These are phyloP conservation scores for Tricladium varicosporioides DNA, from an alignment of 2,329 filamentous ascomycete species.

Conservation along the genomic window DNA sequence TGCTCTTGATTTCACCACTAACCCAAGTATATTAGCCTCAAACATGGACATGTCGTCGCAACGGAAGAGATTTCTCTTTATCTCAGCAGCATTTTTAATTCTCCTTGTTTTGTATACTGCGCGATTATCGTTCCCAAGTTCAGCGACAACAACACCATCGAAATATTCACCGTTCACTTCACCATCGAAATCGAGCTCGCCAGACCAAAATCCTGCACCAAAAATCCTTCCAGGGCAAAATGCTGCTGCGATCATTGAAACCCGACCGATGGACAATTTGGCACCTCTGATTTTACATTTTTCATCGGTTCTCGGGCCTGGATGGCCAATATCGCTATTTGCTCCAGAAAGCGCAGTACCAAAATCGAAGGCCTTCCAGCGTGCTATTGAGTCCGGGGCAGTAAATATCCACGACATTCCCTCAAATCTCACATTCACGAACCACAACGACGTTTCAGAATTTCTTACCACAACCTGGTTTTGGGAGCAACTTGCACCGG, in stretches of 20 bases:
- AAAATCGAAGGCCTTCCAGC: conserved; percentile 35
- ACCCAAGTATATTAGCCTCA: not conserved
- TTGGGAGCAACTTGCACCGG: conserved; percentile 33
- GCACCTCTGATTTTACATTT: conserved; percentile 38
- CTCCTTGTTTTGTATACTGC: not conserved
- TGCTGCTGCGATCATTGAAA: conserved; percentile 36
- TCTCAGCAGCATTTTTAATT: not conserved
- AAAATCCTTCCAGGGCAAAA: not conserved
- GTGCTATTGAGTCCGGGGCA: conserved; percentile 29
- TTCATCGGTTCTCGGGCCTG: conserved; percentile 38
- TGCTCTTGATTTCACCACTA: not conserved
- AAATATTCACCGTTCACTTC: no score
- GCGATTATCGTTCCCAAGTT: not conserved
- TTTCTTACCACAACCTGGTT: conserved; percentile 32
- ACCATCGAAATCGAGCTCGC: not conserved
- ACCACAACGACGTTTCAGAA: conserved; percentile 31
- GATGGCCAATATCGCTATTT: conserved; percentile 42
- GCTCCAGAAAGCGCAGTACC: conserved; percentile 26
- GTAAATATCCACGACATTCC: conserved; percentile 39
- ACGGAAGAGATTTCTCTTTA: not conserved
- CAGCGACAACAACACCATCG: no score
- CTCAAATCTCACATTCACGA: conserved; percentile 31
- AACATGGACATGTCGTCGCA: not conserved
- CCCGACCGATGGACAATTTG: conserved; percentile 30
- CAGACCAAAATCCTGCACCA: not conserved